phyloP scores from a whole-genome alignment of 441 rosid species.

The Jatropha multifida region DNA sequence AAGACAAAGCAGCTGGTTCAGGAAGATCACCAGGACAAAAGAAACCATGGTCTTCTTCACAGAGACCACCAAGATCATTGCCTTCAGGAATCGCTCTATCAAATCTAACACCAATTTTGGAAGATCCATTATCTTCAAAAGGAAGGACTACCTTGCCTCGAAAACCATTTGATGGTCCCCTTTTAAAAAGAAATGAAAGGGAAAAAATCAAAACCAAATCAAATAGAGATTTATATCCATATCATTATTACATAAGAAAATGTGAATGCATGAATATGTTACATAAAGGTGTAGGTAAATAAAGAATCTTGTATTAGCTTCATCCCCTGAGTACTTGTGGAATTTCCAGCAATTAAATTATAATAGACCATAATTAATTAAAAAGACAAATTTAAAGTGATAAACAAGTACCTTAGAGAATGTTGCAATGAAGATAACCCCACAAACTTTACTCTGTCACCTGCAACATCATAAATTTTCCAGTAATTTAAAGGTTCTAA shows the following conservation, averaged over 20 bases:
- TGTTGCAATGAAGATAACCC: constrained; percentile 60
- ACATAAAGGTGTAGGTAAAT: neutral
- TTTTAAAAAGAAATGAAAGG: constrained; percentile 23
- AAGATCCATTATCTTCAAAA: constrained; percentile 86
- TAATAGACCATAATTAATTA: neutral
- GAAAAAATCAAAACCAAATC: constrained; percentile 5
- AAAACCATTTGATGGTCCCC: constrained; percentile 82
- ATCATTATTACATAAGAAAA: neutral
- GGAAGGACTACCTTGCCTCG: constrained; percentile 95
- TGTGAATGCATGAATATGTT: neutral
- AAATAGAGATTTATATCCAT: neutral
- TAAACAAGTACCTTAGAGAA: constrained; percentile 43
- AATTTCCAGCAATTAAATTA: neutral
- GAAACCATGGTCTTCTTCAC: constrained; percentile 93
- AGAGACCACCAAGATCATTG: constrained; percentile 91
- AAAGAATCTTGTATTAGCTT: neutral
- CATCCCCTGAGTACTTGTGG: neutral
- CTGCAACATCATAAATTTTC: constrained; percentile 41
- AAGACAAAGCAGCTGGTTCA: constrained; percentile 9
- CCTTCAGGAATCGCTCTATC: constrained; percentile 88
- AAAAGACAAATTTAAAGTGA: neutral
- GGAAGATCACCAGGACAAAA: constrained; percentile 74
- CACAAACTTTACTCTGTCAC: constrained; percentile 86
- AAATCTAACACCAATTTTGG: constrained; percentile 95
- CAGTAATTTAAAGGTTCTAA: constrained; percentile 17